A percentile compares a stretch with the other conserved stretches of the same genome.
Conservation (phyloP, 345 rosid species). For the Euclidium syriacum region DNA sequence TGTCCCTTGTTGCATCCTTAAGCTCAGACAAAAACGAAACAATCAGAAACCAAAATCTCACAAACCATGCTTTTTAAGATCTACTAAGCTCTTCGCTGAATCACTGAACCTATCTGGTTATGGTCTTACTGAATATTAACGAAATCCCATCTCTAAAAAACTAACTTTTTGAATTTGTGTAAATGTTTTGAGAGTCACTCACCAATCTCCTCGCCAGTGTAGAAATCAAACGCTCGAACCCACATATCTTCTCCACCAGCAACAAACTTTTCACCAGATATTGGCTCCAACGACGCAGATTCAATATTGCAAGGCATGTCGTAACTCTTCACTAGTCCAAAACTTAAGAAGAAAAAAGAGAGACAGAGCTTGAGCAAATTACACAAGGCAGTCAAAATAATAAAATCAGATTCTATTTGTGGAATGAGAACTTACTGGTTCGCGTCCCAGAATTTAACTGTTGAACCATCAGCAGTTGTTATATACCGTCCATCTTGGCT, state of each 20-base stretch:
- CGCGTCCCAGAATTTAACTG: conserved; percentile 95
- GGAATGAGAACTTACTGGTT: conserved; percentile 68
- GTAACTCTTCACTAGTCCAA: conserved; percentile 82
- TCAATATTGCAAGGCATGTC: conserved; percentile 76
- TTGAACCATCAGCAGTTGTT: conserved; percentile 84
- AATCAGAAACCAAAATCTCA: neutral
- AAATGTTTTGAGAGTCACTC: conserved; percentile 4
- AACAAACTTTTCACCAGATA: conserved; percentile 69
- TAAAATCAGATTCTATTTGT: neutral
- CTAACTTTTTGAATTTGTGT: neutral
- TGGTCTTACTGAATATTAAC: neutral
- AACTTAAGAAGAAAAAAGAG: conserved; percentile 33
- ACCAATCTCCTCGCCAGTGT: conserved; percentile 73
- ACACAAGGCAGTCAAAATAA: neutral
- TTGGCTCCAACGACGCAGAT: conserved; percentile 81
- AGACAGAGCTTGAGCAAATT: neutral
- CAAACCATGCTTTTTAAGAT: neutral
- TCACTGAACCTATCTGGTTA: neutral
- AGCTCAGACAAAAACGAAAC: conserved; percentile 3
- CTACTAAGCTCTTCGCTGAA: neutral
- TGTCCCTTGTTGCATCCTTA: conserved; percentile 98
- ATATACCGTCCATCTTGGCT: conserved; percentile 96
- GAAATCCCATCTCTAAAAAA: neutral
- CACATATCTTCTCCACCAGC: conserved; percentile 97
- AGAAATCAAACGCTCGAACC: conserved; percentile 71